phyloP scores from a whole-genome alignment of 2,329 filamentous ascomycete genomes.

The Truncatella angustata region DNA sequence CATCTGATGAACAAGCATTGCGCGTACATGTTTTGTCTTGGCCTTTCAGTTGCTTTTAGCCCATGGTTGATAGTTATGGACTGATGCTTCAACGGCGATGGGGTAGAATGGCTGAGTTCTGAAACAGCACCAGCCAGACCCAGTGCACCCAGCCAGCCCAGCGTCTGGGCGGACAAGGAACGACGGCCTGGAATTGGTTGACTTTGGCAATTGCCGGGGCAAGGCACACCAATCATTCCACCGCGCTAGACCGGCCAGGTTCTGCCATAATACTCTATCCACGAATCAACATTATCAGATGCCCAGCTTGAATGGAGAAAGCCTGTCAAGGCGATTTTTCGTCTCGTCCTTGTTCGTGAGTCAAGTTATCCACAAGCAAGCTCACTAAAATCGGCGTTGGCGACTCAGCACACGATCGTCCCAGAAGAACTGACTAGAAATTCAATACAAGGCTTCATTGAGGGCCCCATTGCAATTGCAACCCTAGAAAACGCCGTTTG shows the following conservation, averaged over 20 bases:
- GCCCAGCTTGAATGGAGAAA: no score
- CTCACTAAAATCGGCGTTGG: background rate
- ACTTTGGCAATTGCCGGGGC: background rate
- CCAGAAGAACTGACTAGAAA: background rate
- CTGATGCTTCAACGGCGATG: background rate
- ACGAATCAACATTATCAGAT: constrained; percentile 2
- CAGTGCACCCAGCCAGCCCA: background rate
- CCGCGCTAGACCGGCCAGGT: background rate
- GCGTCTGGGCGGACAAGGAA: background rate
- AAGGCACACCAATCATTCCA: background rate
- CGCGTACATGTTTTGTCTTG: background rate
- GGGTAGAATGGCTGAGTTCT: background rate
- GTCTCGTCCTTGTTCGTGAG: background rate
- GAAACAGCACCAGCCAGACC: constrained; percentile 1
- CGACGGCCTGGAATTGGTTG: background rate
- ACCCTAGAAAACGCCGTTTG: background rate
- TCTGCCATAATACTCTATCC: background rate
- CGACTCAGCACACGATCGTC: background rate
- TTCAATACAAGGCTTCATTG: background rate
- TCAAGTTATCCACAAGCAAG: background rate
- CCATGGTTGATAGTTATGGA: background rate
- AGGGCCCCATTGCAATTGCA: no score
- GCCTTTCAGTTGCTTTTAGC: background rate
- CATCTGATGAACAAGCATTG: background rate
- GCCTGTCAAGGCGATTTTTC: background rate